A percentile compares a stretch with the other conserved stretches of the same genome.
Evolutionary conservation across 2,329 filamentous ascomycete genomes (phyloP).

Genomic region (Geosmithia putterillii): DNA sequence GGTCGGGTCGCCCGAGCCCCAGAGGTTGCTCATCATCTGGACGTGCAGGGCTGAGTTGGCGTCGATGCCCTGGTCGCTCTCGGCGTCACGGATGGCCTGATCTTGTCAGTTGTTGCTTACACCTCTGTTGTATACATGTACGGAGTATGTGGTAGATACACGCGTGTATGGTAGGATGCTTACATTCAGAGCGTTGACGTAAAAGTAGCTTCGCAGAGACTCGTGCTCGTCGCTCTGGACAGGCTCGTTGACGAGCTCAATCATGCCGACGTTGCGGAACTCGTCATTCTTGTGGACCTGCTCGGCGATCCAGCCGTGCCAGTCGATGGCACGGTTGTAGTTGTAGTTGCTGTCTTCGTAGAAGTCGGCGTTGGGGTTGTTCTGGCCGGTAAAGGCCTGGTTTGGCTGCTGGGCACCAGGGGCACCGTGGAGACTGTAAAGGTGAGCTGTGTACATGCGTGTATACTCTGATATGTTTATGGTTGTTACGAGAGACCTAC

Average conservation of each 20-base stretch:
- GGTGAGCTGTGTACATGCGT: too few relatives aligned
- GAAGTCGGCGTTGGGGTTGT: slow-evolving; percentile 25
- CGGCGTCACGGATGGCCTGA: slow-evolving; percentile 31
- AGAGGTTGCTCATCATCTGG: slow-evolving; percentile 12
- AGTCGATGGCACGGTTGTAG: slow-evolving; percentile 40
- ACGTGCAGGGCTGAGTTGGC: slow-evolving; percentile 30
- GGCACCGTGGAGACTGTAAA: slow-evolving; percentile 28
- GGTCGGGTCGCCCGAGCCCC: slow-evolving; percentile 43
- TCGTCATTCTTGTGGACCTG: slow-evolving; percentile 33
- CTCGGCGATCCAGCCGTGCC: slow-evolving; percentile 42
- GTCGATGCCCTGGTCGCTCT: slow-evolving; percentile 28
- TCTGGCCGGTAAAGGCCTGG: slow-evolving; percentile 33
- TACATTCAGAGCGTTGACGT: slow-evolving; percentile 1
- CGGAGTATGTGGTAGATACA: not conserved
- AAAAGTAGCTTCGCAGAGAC: slow-evolving; percentile 1
- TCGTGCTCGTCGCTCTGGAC: slow-evolving; percentile 16
- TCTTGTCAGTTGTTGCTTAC: slow-evolving; percentile 2
- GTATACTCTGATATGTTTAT: not conserved
- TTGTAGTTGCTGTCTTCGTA: slow-evolving; percentile 43
- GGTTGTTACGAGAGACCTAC: not conserved
- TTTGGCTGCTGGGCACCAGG: slow-evolving; percentile 32
- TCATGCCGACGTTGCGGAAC: slow-evolving; percentile 44
- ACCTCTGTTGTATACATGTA: not conserved
- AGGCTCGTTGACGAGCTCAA: slow-evolving; percentile 48
- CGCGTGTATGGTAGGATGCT: not conserved